These are phyloP conservation scores for Cunninghamia lanceolata DNA, from an alignment of 75 land plant genomes.

Conservation along the genomic window DNA sequence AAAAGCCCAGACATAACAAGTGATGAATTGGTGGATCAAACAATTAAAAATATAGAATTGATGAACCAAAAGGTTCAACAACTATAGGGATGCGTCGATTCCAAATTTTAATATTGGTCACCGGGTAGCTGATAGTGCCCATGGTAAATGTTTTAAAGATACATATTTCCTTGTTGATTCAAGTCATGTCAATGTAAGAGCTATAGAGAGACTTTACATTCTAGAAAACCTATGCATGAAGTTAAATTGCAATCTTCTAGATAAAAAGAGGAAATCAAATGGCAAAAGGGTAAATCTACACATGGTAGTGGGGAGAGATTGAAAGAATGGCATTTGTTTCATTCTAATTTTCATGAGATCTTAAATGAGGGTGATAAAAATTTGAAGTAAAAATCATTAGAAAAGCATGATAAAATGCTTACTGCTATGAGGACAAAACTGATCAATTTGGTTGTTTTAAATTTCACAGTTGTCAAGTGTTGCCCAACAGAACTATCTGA, in stretches of 20 bases:
- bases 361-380: no score
- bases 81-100: conserved; percentile 31
- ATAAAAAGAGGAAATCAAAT: conserved; percentile 61
- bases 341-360: no score
- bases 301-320: no score
- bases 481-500: no score
- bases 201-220: conserved; percentile 72
- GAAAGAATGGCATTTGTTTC: no score
- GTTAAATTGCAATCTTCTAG: conserved; percentile 46
- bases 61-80: conserved; percentile 47
- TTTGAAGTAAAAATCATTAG: no score
- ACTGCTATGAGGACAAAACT: no score
- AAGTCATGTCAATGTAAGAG: conserved; percentile 49
- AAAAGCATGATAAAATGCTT: no score
- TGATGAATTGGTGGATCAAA: conserved; percentile 47
- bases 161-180: conserved; percentile 70
- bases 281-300: conserved; percentile 89
- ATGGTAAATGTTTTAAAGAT: conserved; percentile 64
- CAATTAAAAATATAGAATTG: conserved; percentile 25
- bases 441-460: no score
- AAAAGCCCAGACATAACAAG: conserved; percentile 57
- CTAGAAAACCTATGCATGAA: conserved; percentile 65
- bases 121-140: conserved; percentile 49
- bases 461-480: no score
- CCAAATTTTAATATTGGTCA: conserved; percentile 54